Conservation (phyloP, 306 rosid species). For the Acmispon strigosus region DNA sequence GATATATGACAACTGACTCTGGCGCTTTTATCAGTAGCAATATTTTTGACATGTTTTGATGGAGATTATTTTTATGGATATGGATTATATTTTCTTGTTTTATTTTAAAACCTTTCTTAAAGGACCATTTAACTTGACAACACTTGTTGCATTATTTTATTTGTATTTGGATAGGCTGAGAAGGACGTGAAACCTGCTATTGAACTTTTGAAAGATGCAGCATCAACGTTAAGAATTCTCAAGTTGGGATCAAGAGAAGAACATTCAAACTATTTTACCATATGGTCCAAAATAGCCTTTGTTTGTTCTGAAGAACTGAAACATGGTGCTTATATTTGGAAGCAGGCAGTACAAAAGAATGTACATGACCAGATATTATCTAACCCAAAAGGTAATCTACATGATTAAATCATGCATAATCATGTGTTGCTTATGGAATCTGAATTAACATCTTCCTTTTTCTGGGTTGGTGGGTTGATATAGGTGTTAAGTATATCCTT, state of each 20-base stretch:
- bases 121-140: slow-evolving; percentile 18
- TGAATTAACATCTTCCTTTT: slow-evolving; percentile 2
- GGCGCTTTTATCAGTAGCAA: not conserved
- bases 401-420: slow-evolving; percentile 15
- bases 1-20: not conserved
- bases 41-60: not conserved
- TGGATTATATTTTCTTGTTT: not conserved
- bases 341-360: slow-evolving; percentile 45
- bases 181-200: slow-evolving; percentile 58
- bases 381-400: slow-evolving; percentile 54
- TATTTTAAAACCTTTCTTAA: not conserved
- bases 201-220: slow-evolving; percentile 63
- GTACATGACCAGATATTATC: slow-evolving; percentile 49
- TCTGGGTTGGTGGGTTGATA: slow-evolving; percentile 15
- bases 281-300: slow-evolving; percentile 56
- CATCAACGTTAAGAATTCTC: slow-evolving; percentile 53
- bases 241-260: slow-evolving; percentile 58
- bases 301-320: slow-evolving; percentile 71
- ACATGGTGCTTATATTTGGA: slow-evolving; percentile 80
- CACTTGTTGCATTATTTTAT: slow-evolving; percentile 13
- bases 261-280: slow-evolving; percentile 54
- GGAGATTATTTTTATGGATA: not conserved
- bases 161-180: slow-evolving; percentile 54
- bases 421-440: slow-evolving; percentile 13
- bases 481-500: slow-evolving; percentile 57